These are phyloP conservation scores for Scalesia atractyloides DNA, from an alignment of 129 eudicot species.

Conservation along the genomic window DNA sequence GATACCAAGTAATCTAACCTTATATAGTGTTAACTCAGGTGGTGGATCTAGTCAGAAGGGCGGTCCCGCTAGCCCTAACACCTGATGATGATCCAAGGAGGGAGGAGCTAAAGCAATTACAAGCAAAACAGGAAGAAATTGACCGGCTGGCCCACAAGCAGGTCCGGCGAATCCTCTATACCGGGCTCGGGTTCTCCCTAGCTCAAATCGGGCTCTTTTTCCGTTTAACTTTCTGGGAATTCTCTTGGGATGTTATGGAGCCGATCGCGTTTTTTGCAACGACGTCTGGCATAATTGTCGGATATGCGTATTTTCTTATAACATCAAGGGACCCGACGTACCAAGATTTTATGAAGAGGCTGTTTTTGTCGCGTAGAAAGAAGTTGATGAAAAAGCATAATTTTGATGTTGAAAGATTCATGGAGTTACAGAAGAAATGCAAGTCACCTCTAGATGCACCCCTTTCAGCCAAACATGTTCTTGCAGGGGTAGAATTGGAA, in stretches of 20 bases:
- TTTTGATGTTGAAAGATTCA: conserved; percentile 63
- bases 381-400: conserved; percentile 67
- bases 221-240: conserved; percentile 93
- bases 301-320: conserved; percentile 78
- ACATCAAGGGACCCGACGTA: conserved; percentile 86
- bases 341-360: conserved; percentile 84
- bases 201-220: conserved; percentile 80
- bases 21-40: conserved; percentile 44
- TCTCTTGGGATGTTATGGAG: conserved; percentile 99
- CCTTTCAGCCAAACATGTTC: conserved; percentile 37
- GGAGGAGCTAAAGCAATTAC: conserved; percentile 64
- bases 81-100: conserved; percentile 78
- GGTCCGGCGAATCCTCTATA: conserved; percentile 75
- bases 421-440: conserved; percentile 66
- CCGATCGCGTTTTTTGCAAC: conserved; percentile 84
- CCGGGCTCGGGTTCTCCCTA: conserved; percentile 68
- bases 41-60: conserved; percentile 76
- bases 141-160: conserved; percentile 85
- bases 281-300: conserved; percentile 62
- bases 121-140: conserved; percentile 64
- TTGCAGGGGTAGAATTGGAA: conserved; percentile 54
- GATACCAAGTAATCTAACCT: neutral
- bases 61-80: conserved; percentile 79
- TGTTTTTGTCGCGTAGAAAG: conserved; percentile 75
- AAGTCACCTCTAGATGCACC: conserved; percentile 52